A percentile compares a stretch with the other conserved stretches of the same genome.
phyloP scores from a whole-genome alignment of 805 yeast species.

The Starmerella riodocensis region DNA sequence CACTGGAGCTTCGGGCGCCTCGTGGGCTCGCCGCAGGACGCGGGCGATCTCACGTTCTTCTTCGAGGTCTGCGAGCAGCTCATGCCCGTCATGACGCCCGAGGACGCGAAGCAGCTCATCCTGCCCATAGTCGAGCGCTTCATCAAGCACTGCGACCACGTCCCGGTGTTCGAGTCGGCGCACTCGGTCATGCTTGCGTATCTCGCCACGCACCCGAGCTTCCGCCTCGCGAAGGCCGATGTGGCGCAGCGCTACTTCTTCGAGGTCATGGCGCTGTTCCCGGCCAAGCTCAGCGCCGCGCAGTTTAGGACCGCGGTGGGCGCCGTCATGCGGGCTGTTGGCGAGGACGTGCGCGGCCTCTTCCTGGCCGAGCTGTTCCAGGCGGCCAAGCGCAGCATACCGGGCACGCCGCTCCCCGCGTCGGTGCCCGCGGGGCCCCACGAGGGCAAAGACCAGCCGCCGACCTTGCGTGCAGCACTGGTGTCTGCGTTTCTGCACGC shows the following conservation, averaged over 20 bases:
- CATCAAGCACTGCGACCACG: constrained; percentile 18
- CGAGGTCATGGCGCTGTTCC: constrained; percentile 43
- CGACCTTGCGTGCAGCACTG: constrained; percentile 36
- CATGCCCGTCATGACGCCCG: constrained; percentile 11
- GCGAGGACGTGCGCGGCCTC: constrained; percentile 28
- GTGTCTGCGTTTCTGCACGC: constrained; percentile 37
- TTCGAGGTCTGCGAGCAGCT: constrained; percentile 17
- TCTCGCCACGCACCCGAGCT: constrained; percentile 19
- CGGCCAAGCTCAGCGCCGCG: constrained; percentile 36
- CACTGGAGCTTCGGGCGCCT: constrained; percentile 11
- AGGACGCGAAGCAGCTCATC: constrained; percentile 7
- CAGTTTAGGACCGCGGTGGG: constrained; percentile 49
- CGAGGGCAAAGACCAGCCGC: constrained; percentile 18
- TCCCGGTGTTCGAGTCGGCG: constrained; percentile 38
- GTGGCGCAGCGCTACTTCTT: constrained; percentile 33
- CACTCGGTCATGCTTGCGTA: constrained; percentile 46
- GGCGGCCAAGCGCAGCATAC: constrained; percentile 24
- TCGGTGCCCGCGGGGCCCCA: constrained; percentile 19
- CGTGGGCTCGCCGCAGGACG: constrained; percentile 2
- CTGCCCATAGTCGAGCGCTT: constrained; percentile 14
- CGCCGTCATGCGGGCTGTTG: constrained; percentile 37
- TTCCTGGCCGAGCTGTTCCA: constrained; percentile 34
- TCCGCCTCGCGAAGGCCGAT: constrained; percentile 19
- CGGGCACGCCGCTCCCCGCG: constrained; percentile 31
- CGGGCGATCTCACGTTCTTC: constrained; percentile 17